A percentile compares a stretch with the other conserved stretches of the same genome.
These are phyloP conservation scores for Dioszegia crocea DNA, from an alignment of 768 basidiomycete genomes.

Conservation along the genomic window DNA sequence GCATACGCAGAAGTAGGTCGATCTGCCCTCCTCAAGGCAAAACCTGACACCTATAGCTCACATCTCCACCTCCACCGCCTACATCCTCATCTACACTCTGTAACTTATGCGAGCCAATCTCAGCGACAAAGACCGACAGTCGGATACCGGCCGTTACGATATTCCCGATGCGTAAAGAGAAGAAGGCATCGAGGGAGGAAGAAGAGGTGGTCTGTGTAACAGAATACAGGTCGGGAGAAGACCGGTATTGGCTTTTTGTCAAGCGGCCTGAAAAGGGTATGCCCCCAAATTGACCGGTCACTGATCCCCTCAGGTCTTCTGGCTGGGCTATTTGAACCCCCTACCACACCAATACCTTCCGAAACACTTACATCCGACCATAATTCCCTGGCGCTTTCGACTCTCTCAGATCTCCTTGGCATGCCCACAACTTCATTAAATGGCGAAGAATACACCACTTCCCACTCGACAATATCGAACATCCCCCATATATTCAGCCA, in stretches of 20 bases:
- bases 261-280: constrained; percentile 78
- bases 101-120: constrained; percentile 35
- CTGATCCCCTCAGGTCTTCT: constrained; percentile 64
- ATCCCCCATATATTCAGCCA: constrained; percentile 84
- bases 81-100: constrained; percentile 14
- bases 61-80: constrained; percentile 9
- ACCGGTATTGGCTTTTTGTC: constrained; percentile 63
- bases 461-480: constrained; percentile 54
- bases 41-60: constrained; percentile 4
- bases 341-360: constrained; percentile 50
- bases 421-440: constrained; percentile 36
- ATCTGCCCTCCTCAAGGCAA: not conserved
- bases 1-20: constrained; percentile 57
- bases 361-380: not conserved
- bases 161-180: constrained; percentile 82
- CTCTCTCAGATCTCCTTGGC: not conserved
- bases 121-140: constrained; percentile 3
- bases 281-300: not conserved
- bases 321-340: constrained; percentile 81
- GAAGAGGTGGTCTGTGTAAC: constrained; percentile 78
- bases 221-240: constrained; percentile 59
- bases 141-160: constrained; percentile 56
- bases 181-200: constrained; percentile 79
- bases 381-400: not conserved
- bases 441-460: constrained; percentile 49